Evolutionary conservation across 2,329 filamentous ascomycete species (phyloP), one percentile per base, ranked within the genome.

Genomic region (Huntiella omanensis): DNA sequence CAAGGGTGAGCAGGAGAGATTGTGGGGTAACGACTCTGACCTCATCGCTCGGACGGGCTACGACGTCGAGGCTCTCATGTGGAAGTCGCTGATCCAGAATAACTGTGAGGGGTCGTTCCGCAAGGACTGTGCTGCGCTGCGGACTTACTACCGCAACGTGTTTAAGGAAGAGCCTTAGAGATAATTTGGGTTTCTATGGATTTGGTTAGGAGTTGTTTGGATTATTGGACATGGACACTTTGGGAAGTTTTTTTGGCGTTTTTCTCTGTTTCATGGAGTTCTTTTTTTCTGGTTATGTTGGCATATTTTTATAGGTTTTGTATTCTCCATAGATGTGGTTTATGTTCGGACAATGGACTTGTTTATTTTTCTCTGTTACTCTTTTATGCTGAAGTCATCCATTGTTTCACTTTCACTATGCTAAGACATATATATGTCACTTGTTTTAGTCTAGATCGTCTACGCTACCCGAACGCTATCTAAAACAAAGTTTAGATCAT

Each of bases 121-220:
- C 13, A 43, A 47, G 22, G 46, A 47, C 19, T 47, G 46, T 33
- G 46, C 46, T 8, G 40, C 40, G 19, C 38, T 47, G 46, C 39
- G 46, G 40, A 38, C 33, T n/a, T 47, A 47, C 39, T 47, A 47
- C 38, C 46, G 46, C 36, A 42, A 47, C 37, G 46, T 47, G 35
- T 47, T 47, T 39, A 36, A 47, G 15, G 40, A 42, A 7, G 46
- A 47, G 46, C 46, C 46, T 12, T 47, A 36, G 33, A 11, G 19
- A 10, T 17, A 15, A 10, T 43, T 22, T 28, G 15, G 17, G 16
- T 28, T 36, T 28, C 22, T 28, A 28, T 28, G 22, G 22, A 10
- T 28, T 28, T 7, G 22, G 6, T 28, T 28, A 28, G 22, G 22
- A 28, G 22, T 28, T 28, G 22, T 28, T 28, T 28, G 22, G 22